Conservation (phyloP, 208 protist species). For the Wallacemonas sp. region DNA sequence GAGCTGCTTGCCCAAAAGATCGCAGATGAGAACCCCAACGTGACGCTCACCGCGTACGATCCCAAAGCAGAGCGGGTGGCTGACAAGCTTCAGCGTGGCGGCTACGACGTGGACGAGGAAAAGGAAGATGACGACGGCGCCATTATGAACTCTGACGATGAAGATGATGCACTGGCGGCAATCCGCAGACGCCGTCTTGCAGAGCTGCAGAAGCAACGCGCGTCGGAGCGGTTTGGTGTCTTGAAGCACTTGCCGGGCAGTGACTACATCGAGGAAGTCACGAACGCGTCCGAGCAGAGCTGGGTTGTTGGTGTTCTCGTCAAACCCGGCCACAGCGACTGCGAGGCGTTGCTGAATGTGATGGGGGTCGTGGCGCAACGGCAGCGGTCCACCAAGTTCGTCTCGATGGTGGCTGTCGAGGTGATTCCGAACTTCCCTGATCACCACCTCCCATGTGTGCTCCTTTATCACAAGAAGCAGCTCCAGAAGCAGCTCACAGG, state of each 20-base stretch:
- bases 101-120: constrained; percentile 36
- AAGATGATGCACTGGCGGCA: constrained; percentile 71
- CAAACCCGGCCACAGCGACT: constrained; percentile 65
- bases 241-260: constrained; percentile 62
- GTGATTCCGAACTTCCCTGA: constrained; percentile 80
- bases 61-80: constrained; percentile 57
- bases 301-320: constrained; percentile 79
- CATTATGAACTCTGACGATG: constrained; percentile 53
- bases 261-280: constrained; percentile 84
- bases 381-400: constrained; percentile 72
- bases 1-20: constrained; percentile 82
- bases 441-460: constrained; percentile 74
- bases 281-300: constrained; percentile 56
- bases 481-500: constrained; percentile 73
- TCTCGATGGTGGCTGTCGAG: constrained; percentile 82
- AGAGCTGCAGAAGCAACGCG: constrained; percentile 57
- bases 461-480: constrained; percentile 74
- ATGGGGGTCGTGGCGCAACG: constrained; percentile 73
- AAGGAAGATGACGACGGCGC: constrained; percentile 16
- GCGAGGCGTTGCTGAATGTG: constrained; percentile 75
- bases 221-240: constrained; percentile 67
- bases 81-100: constrained; percentile 71
- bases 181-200: constrained; percentile 55
- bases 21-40: constrained; percentile 68
- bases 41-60: constrained; percentile 72